These are phyloP conservation scores for Fusarium nematophilum DNA, from an alignment of 2,329 filamentous ascomycete species.

Conservation along the genomic window DNA sequence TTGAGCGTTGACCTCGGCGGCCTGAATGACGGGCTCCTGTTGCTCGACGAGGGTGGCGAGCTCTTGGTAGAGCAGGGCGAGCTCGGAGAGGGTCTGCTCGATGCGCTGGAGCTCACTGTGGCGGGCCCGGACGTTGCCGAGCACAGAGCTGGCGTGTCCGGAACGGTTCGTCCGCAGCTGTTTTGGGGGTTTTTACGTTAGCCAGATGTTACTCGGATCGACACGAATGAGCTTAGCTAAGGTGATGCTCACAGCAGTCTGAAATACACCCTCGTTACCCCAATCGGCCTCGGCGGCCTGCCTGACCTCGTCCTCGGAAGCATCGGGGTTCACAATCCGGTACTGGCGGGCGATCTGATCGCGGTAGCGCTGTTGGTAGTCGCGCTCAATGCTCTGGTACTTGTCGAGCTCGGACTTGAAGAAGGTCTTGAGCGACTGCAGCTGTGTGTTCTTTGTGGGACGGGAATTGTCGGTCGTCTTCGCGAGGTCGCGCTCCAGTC, in stretches of 20 bases:
- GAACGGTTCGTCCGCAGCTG: slow-evolving; percentile 81
- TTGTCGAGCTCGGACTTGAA: slow-evolving; percentile 78
- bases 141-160: slow-evolving; percentile 77
- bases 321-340: slow-evolving; percentile 83
- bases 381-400: slow-evolving; percentile 77
- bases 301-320: slow-evolving; percentile 77
- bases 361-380: slow-evolving; percentile 77
- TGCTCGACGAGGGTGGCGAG: slow-evolving; percentile 79
- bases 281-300: slow-evolving; percentile 77
- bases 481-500: slow-evolving; percentile 76
- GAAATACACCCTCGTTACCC: slow-evolving; percentile 84
- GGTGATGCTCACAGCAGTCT: slow-evolving; percentile 74
- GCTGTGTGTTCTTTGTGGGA: slow-evolving; percentile 75
- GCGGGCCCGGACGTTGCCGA: slow-evolving; percentile 82
- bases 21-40: slow-evolving; percentile 73
- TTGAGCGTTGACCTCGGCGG: slow-evolving; percentile 73
- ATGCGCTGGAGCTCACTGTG: slow-evolving; percentile 88
- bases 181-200: slow-evolving; percentile 23
- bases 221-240: neutral
- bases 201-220: slow-evolving; percentile 3
- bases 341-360: slow-evolving; percentile 86
- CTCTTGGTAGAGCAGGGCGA: slow-evolving; percentile 77
- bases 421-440: slow-evolving; percentile 75
- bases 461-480: slow-evolving; percentile 71
- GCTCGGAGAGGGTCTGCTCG: slow-evolving; percentile 78